phyloP scores from a whole-genome alignment of 768 basidiomycete genomes.

The Lactarius indigo region DNA sequence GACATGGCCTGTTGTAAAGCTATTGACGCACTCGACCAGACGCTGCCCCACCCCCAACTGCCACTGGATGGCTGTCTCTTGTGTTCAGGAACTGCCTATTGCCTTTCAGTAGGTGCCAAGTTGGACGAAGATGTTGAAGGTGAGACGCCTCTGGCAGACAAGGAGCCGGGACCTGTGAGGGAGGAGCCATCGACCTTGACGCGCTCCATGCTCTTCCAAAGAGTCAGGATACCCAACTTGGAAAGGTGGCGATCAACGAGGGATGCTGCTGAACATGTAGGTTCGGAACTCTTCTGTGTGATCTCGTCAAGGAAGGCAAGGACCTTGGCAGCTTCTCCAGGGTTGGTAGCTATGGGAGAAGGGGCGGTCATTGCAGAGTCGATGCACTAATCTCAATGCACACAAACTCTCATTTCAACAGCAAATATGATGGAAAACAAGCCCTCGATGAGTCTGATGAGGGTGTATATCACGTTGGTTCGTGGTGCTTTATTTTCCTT shows the following conservation, averaged over 20 bases:
- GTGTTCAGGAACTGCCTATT: conserved; percentile 21
- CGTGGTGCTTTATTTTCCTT: conserved; percentile 8
- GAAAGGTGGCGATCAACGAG: conserved; percentile 57
- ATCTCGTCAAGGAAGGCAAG: conserved; percentile 94
- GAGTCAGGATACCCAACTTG: conserved; percentile 64
- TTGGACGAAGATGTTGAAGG: conserved; percentile 32
- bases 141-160: conserved; percentile 33
- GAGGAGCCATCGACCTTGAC: conserved; percentile 57
- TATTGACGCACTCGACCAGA: conserved; percentile 85
- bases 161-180: conserved; percentile 37
- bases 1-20: conserved; percentile 84
- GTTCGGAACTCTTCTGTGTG: conserved; percentile 84
- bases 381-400: conserved; percentile 1
- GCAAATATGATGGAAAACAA: conserved; percentile 3
- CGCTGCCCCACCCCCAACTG: conserved; percentile 79
- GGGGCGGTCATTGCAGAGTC: conserved; percentile 25
- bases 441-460: conserved; percentile 18
- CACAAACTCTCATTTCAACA: neutral
- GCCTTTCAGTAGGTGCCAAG: conserved; percentile 21
- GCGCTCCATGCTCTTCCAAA: conserved; percentile 74
- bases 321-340: conserved; percentile 75
- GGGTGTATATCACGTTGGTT: conserved; percentile 30
- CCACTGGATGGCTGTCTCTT: conserved; percentile 29
- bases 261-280: conserved; percentile 56
- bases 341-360: conserved; percentile 35